Conservation (phyloP, 139 green algal genomes). For the Haematococcus lacustris region DNA sequence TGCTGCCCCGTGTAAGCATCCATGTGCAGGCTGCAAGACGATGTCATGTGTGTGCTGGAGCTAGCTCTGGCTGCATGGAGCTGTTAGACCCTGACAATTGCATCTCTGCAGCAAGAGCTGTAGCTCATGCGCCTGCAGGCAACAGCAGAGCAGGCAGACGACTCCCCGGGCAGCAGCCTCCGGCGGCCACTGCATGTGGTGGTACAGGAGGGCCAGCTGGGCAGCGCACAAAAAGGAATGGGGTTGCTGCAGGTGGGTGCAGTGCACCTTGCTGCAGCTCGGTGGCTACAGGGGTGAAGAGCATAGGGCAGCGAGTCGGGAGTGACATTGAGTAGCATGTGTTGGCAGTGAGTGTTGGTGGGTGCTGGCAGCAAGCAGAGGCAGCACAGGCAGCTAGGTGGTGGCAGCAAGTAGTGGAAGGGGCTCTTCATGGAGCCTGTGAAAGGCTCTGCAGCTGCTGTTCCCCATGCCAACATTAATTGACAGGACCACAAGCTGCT, state of each 20-base stretch:
- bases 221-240: background rate
- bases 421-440: too few species aligned
- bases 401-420: too few species aligned
- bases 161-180: constrained; percentile 28
- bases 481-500: too few species aligned
- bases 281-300: too few species aligned
- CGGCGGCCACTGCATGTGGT: constrained; percentile 58
- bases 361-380: too few species aligned
- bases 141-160: constrained; percentile 13
- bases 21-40: background rate
- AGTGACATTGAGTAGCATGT: too few species aligned
- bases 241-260: background rate
- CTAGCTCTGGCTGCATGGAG: background rate
- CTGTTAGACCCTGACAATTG: background rate
- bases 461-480: too few species aligned
- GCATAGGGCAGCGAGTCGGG: too few species aligned
- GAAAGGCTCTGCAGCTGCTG: too few species aligned
- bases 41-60: background rate
- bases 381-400: too few species aligned
- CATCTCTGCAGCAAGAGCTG: too few species aligned
- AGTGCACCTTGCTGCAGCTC: background rate
- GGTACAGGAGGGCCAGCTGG: constrained; percentile 8
- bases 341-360: too few species aligned
- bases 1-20: background rate
- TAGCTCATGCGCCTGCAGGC: constrained; percentile 6